Conservation (phyloP, 148 eudicot species). For the Vaccinium vitisidaea region DNA sequence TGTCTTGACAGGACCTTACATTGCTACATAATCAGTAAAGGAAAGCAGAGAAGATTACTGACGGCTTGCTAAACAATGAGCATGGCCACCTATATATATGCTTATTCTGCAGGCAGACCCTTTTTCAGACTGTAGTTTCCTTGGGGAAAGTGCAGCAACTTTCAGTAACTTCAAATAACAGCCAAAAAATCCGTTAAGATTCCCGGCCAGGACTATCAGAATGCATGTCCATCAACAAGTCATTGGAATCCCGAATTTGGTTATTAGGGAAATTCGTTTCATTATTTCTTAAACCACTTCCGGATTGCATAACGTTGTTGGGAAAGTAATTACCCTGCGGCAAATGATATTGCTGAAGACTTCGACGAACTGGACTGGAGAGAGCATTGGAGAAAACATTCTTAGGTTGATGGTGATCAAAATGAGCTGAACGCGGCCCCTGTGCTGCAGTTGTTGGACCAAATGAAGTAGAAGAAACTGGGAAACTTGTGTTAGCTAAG, state of each 20-base stretch:
- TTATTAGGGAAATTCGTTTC: conserved; percentile 1
- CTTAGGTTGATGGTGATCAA: conserved; percentile 12
- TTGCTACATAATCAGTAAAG: background rate
- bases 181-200: background rate
- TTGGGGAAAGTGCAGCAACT: background rate
- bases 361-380: conserved; percentile 25
- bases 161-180: background rate
- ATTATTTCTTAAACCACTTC: conserved; percentile 1
- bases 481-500: conserved; percentile 4
- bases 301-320: conserved; percentile 13
- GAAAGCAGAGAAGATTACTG: background rate
- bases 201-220: conserved; percentile 18
- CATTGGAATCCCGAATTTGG: conserved; percentile 11
- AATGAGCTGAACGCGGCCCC: conserved; percentile 19
- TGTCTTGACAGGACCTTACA: background rate
- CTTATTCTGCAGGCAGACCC: conserved; percentile 4
- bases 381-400: conserved; percentile 22
- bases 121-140: background rate
- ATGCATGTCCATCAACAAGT: conserved; percentile 20
- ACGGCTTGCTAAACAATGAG: background rate
- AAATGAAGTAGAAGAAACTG: conserved; percentile 15
- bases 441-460: conserved; percentile 11
- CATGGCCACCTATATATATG: background rate
- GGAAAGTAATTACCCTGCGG: conserved; percentile 17
- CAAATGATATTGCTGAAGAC: conserved; percentile 22